Percentiles rank a stretch among this genome's conserved stretches.
Evolutionary conservation across 495 filamentous ascomycete species (phyloP).

Genomic region (Tuber indicum): DNA sequence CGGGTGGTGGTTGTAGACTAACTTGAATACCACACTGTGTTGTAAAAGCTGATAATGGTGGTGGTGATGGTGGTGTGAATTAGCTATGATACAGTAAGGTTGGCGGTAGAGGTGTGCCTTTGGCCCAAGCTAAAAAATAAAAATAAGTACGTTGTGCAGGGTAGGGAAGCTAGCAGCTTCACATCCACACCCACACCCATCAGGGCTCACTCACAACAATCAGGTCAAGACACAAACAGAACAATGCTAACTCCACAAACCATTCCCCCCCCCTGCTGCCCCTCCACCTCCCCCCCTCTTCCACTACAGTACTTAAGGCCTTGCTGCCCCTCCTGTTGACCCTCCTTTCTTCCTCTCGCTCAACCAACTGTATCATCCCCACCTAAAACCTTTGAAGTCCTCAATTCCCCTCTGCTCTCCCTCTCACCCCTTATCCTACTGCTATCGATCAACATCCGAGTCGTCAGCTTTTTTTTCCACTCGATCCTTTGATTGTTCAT

Average conservation of each 20-base stretch:
- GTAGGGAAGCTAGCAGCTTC: slow-evolving; percentile 35
- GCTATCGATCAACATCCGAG: slow-evolving; percentile 7
- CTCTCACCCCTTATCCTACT: slow-evolving; percentile 14
- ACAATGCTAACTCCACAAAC: slow-evolving; percentile 19
- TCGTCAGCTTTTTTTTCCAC: slow-evolving; percentile 13
- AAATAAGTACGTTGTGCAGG: slow-evolving; percentile 13
- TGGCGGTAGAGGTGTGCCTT: neutral
- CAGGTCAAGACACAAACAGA: slow-evolving; percentile 35
- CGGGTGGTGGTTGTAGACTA: slow-evolving; percentile 14
- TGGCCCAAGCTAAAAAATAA: neutral
- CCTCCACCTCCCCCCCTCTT: slow-evolving; percentile 16
- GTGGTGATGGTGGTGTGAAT: neutral
- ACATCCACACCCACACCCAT: slow-evolving; percentile 16
- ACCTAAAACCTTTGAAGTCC: slow-evolving; percentile 18
- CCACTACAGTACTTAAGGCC: slow-evolving; percentile 38
- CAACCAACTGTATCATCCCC: slow-evolving; percentile 28
- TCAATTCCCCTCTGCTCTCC: slow-evolving; percentile 19
- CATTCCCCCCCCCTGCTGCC: slow-evolving; percentile 32
- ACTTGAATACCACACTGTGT: neutral
- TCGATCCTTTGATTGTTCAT: slow-evolving; percentile 10
- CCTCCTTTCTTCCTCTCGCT: slow-evolving; percentile 40
- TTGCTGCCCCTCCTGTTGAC: slow-evolving; percentile 31
- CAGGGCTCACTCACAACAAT: slow-evolving; percentile 15
- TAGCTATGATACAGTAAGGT: neutral
- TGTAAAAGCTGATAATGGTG: neutral